phyloP scores from a whole-genome alignment of 768 basidiomycete genomes.

The Gloeophyllum trabeum region DNA sequence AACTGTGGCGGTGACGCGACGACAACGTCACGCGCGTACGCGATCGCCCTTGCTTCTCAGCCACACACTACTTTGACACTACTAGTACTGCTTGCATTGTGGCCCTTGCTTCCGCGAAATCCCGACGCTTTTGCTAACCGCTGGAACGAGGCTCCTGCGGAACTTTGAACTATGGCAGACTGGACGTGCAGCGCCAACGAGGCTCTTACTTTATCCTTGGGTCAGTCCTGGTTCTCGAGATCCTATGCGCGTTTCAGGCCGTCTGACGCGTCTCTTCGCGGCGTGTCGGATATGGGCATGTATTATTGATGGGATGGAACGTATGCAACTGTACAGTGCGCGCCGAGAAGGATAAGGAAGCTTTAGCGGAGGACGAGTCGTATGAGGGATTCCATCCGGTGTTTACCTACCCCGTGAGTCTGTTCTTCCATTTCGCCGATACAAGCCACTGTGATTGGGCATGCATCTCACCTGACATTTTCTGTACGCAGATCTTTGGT shows the following conservation, averaged over 20 bases:
- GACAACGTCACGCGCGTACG: too few relatives aligned
- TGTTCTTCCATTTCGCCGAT: neutral
- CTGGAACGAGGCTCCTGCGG: too few relatives aligned
- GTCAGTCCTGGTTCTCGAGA: conserved; percentile 26
- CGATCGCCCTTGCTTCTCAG: too few relatives aligned
- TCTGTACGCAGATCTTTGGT: conserved; percentile 67
- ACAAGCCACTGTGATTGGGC: conserved; percentile 1
- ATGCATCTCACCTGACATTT: too few relatives aligned
- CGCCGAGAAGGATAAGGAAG: conserved; percentile 51
- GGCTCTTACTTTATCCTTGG: conserved; percentile 63
- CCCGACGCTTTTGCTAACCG: too few relatives aligned
- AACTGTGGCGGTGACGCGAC: too few relatives aligned
- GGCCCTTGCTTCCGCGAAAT: too few relatives aligned
- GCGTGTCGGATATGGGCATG: neutral
- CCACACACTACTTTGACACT: too few relatives aligned
- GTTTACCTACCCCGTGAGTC: conserved; percentile 87
- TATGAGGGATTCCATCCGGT: conserved; percentile 68
- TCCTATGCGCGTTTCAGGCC: conserved; percentile 2
- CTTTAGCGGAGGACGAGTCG: conserved; percentile 41
- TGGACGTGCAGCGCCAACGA: conserved; percentile 81
- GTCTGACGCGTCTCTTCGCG: conserved; percentile 3
- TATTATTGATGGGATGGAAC: conserved; percentile 4
- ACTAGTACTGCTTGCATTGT: too few relatives aligned
- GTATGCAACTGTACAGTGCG: conserved; percentile 37
- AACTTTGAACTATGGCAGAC: conserved; percentile 22